Evolutionary conservation across 2,329 filamentous ascomycete species (phyloP).

Genomic region (Ceratocystis papillata): DNA sequence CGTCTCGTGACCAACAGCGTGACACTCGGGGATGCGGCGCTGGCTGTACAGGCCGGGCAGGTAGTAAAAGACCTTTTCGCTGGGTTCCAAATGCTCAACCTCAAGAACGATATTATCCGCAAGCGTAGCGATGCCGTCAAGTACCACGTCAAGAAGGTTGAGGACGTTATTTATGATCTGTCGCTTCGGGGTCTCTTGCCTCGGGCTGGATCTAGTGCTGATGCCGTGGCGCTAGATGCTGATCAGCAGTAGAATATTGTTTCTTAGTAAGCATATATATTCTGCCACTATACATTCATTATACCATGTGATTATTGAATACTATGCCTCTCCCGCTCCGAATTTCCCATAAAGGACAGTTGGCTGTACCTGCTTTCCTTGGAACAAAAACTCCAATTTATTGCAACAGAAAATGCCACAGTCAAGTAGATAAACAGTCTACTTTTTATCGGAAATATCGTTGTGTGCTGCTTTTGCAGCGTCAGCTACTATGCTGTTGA

Average conservation of each 20-base stretch:
- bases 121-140: slow-evolving; percentile 88
- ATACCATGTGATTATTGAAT: too few species aligned
- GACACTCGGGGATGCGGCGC: slow-evolving; percentile 74
- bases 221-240: background rate
- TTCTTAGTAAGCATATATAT: background rate
- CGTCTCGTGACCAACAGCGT: slow-evolving; percentile 91
- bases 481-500: too few species aligned
- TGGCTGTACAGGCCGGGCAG: slow-evolving; percentile 75
- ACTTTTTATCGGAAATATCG: too few species aligned
- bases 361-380: too few species aligned
- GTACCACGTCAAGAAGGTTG: slow-evolving; percentile 94
- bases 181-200: slow-evolving; percentile 48
- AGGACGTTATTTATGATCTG: slow-evolving; percentile 95
- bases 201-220: background rate
- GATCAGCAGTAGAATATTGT: background rate
- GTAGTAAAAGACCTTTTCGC: slow-evolving; percentile 95
- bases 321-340: too few species aligned
- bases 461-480: too few species aligned
- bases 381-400: too few species aligned
- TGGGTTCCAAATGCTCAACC: slow-evolving; percentile 91
- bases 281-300: too few species aligned
- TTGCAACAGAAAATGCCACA: too few species aligned
- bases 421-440: too few species aligned
- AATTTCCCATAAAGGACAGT: too few species aligned
- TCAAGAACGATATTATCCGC: slow-evolving; percentile 88